phyloP scores from a whole-genome alignment of 164 flowering plant species.

The Cinnamomum chago region DNA sequence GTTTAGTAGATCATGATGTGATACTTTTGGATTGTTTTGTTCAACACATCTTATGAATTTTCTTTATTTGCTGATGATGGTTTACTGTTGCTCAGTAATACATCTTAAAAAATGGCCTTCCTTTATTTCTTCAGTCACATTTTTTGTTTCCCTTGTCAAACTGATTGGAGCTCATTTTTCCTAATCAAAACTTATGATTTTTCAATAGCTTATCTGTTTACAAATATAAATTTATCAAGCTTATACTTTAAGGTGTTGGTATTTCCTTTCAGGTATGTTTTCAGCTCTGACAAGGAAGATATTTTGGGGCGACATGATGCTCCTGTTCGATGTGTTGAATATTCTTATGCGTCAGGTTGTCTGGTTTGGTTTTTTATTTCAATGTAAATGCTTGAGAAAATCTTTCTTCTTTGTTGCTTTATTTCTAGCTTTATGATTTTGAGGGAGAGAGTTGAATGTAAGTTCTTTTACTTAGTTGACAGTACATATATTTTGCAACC shows the following conservation, averaged over 20 bases:
- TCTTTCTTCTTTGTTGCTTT: neutral
- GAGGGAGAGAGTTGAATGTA: neutral
- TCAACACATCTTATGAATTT: too few species aligned
- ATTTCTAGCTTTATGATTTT: neutral
- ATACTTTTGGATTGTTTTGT: too few species aligned
- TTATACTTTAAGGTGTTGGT: neutral
- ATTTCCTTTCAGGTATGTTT: conserved; percentile 60
- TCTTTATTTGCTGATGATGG: too few species aligned
- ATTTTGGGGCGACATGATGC: conserved; percentile 90
- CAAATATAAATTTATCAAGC: conserved; percentile 2
- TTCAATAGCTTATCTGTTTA: neutral
- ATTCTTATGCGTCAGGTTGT: conserved; percentile 88
- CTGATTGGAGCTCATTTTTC: neutral
- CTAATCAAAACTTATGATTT: neutral
- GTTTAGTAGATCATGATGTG: too few species aligned
- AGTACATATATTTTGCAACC: neutral
- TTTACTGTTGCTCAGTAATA: too few species aligned
- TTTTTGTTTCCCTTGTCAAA: too few species aligned
- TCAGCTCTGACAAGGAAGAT: conserved; percentile 76
- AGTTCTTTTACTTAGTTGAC: neutral
- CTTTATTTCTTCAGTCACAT: too few species aligned
- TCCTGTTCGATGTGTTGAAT: conserved; percentile 92
- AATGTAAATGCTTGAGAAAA: neutral
- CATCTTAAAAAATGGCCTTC: too few species aligned
- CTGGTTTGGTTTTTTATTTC: neutral